phyloP scores from a whole-genome alignment of 495 filamentous ascomycete genomes.

The Penicillium roqueforti region DNA sequence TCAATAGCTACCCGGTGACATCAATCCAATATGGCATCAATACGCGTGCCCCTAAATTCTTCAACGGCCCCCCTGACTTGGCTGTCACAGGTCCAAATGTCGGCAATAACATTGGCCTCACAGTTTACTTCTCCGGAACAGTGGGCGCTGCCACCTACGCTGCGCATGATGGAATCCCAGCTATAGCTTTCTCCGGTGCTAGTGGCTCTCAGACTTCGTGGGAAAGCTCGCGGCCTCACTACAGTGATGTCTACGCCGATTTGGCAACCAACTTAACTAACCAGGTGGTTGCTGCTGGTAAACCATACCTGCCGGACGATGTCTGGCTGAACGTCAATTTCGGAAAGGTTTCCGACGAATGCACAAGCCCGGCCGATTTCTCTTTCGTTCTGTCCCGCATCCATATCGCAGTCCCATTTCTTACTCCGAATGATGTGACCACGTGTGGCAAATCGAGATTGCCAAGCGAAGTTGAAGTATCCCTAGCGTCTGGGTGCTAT shows the following conservation, averaged over 20 bases:
- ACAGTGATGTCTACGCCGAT: conserved; percentile 56
- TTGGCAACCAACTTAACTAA: conserved; percentile 55
- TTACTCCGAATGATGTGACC: conserved; percentile 51
- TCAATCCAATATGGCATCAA: conserved; percentile 61
- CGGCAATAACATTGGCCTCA: conserved; percentile 52
- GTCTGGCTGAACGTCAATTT: conserved; percentile 68
- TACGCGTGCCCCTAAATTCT: conserved; percentile 47
- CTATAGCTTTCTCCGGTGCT: conserved; percentile 59
- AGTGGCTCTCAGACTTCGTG: conserved; percentile 49
- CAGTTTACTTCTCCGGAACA: conserved; percentile 56
- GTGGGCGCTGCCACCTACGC: conserved; percentile 58
- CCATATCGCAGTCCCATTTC: conserved; percentile 41
- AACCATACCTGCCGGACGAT: conserved; percentile 54
- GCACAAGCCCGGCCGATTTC: conserved; percentile 46
- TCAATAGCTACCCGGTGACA: conserved; percentile 65
- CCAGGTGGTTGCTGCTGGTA: conserved; percentile 47
- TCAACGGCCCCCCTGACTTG: conserved; percentile 50
- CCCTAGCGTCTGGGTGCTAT: conserved; percentile 49
- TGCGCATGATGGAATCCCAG: conserved; percentile 51
- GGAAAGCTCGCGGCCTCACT: conserved; percentile 41
- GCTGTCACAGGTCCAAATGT: conserved; percentile 64
- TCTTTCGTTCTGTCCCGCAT: conserved; percentile 60
- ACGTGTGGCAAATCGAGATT: conserved; percentile 53
- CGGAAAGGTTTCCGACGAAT: conserved; percentile 45
- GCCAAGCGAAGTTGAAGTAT: conserved; percentile 53